These are phyloP conservation scores for Neurospora pannonica DNA, from an alignment of 495 filamentous ascomycete genomes.

Conservation along the genomic window DNA sequence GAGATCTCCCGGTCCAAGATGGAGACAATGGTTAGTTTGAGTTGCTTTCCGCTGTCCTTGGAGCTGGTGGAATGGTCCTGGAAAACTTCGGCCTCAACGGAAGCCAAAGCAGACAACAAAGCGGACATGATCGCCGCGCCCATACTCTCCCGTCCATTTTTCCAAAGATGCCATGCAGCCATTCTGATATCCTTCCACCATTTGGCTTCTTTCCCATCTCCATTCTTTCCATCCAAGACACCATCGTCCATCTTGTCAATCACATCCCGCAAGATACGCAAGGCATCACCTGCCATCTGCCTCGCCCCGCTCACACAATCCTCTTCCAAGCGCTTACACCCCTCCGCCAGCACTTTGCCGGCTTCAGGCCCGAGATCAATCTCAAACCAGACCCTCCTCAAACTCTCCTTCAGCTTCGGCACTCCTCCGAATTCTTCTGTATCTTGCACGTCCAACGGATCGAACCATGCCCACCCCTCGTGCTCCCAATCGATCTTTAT, in stretches of 20 bases:
- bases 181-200: slow-evolving; percentile 50
- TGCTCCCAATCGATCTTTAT: slow-evolving; percentile 59
- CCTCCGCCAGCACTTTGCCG: slow-evolving; percentile 32
- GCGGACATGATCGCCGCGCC: slow-evolving; percentile 47
- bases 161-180: slow-evolving; percentile 55
- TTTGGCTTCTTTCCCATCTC: background rate
- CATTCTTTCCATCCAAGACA: background rate
- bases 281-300: slow-evolving; percentile 42
- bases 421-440: slow-evolving; percentile 39
- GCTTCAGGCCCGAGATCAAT: slow-evolving; percentile 31
- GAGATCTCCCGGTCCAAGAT: slow-evolving; percentile 1
- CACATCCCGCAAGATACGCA: slow-evolving; percentile 38
- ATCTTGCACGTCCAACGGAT: slow-evolving; percentile 33
- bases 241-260: slow-evolving; percentile 13
- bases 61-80: slow-evolving; percentile 12
- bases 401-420: slow-evolving; percentile 44
- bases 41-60: slow-evolving; percentile 18
- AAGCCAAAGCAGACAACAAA: slow-evolving; percentile 35
- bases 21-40: slow-evolving; percentile 7
- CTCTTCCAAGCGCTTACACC: slow-evolving; percentile 35
- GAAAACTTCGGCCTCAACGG: slow-evolving; percentile 12
- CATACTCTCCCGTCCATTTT: slow-evolving; percentile 57
- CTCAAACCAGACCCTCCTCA: slow-evolving; percentile 50
- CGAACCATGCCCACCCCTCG: slow-evolving; percentile 46
- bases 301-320: slow-evolving; percentile 50